These are phyloP conservation scores for Phytopythium delawarense DNA, from an alignment of 352 stramenopile genomes.

Conservation along the genomic window DNA sequence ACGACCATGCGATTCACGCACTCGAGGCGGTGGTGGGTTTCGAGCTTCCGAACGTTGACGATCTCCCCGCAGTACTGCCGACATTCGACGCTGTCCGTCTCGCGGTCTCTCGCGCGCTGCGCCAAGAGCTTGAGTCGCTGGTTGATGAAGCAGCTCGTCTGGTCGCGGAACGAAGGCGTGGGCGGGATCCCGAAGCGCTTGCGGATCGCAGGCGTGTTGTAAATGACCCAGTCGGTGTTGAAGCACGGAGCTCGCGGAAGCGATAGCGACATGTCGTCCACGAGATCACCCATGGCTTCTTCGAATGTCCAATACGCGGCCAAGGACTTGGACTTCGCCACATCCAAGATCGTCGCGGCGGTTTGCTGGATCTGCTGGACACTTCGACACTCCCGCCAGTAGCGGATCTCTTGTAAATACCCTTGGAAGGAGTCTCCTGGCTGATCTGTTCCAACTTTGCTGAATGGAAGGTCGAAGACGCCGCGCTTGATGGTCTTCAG, in stretches of 20 bases:
- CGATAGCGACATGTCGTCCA: constrained; percentile 66
- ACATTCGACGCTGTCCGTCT: constrained; percentile 34
- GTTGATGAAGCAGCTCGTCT: constrained; percentile 66
- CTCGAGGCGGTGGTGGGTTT: constrained; percentile 42
- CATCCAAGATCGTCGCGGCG: constrained; percentile 33
- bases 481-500: constrained; percentile 36
- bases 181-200: constrained; percentile 46
- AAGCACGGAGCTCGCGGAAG: constrained; percentile 46
- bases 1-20: constrained; percentile 51
- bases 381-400: constrained; percentile 46
- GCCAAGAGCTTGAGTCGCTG: constrained; percentile 61
- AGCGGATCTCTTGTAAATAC: constrained; percentile 60
- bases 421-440: constrained; percentile 54
- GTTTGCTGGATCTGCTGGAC: constrained; percentile 30
- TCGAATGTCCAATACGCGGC: constrained; percentile 75
- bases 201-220: constrained; percentile 40
- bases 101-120: constrained; percentile 44
- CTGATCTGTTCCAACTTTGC: constrained; percentile 33
- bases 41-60: constrained; percentile 33
- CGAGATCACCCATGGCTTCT: constrained; percentile 58
- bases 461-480: constrained; percentile 55
- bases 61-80: constrained; percentile 35
- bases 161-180: constrained; percentile 59
- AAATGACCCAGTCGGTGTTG: constrained; percentile 40
- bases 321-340: constrained; percentile 32